These are phyloP conservation scores for Malus orientalis DNA, from an alignment of 306 rosid species.

Conservation along the genomic window DNA sequence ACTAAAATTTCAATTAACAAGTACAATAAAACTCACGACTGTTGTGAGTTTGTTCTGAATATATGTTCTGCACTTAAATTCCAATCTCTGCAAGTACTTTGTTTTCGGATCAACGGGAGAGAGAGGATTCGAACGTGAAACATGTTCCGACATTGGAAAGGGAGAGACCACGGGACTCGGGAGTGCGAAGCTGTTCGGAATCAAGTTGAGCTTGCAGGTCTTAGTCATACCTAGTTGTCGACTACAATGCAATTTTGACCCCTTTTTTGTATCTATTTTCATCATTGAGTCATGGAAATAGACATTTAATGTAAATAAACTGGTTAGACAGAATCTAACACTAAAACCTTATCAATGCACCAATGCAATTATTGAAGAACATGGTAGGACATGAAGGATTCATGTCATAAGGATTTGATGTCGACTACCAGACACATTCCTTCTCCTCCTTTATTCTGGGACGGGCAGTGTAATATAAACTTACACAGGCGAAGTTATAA, in stretches of 20 bases:
- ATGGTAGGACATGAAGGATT: background rate
- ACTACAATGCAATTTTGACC: slow-evolving; percentile 4
- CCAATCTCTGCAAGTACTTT: background rate
- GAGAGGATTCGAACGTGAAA: too few relatives aligned
- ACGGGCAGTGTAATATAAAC: too few relatives aligned
- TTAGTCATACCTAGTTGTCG: background rate
- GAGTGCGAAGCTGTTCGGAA: background rate
- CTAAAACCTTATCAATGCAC: background rate
- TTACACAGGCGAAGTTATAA: too few relatives aligned
- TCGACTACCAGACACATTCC: too few relatives aligned
- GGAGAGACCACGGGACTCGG: too few relatives aligned
- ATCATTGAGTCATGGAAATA: background rate
- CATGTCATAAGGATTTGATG: too few relatives aligned
- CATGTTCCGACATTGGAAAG: background rate
- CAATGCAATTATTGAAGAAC: background rate
- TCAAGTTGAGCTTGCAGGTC: background rate
- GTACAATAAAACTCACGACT: background rate
- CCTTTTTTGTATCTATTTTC: background rate
- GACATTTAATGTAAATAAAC: background rate
- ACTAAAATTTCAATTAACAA: slow-evolving; percentile 1
- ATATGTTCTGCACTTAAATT: background rate
- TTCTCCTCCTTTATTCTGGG: too few relatives aligned
- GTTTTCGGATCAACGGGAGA: too few relatives aligned
- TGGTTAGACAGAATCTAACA: background rate
- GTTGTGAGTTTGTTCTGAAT: background rate